phyloP scores from a whole-genome alignment of 768 basidiomycete species.

The Suillus plorans region DNA sequence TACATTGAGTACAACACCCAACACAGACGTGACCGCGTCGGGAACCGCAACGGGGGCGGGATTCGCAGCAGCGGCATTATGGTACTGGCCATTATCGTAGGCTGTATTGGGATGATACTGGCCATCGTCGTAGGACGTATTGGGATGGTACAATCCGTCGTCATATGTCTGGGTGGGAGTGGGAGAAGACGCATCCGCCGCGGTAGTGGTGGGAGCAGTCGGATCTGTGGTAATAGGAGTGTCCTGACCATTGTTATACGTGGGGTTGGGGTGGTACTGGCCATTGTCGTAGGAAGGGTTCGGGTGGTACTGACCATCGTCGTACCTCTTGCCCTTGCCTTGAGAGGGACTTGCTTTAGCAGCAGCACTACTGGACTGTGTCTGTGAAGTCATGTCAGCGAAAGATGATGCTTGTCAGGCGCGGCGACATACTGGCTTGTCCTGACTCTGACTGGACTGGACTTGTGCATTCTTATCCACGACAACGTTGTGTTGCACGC shows the following conservation, averaged over 20 bases:
- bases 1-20: too few species aligned
- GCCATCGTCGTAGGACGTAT: conserved; percentile 4
- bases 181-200: background rate
- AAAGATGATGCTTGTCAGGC: background rate
- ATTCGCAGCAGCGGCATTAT: background rate
- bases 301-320: conserved; percentile 15
- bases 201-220: background rate
- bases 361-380: background rate
- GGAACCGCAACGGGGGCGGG: background rate
- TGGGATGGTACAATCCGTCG: conserved; percentile 13
- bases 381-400: background rate
- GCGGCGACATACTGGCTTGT: background rate
- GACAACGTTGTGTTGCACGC: background rate
- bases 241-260: conserved; percentile 17
- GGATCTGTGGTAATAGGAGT: background rate
- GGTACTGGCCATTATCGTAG: conserved; percentile 10
- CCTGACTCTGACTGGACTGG: background rate
- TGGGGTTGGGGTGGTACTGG: conserved; percentile 21
- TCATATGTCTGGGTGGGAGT: conserved; percentile 1
- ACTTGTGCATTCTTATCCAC: background rate
- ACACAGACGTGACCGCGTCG: background rate
- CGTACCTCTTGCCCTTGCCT: conserved; percentile 8
- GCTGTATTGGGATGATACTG: conserved; percentile 7
- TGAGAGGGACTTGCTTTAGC: background rate
- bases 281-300: conserved; percentile 17